phyloP scores from a whole-genome alignment of 2,329 filamentous ascomycete genomes.

The Apiospora kogelbergensis region DNA sequence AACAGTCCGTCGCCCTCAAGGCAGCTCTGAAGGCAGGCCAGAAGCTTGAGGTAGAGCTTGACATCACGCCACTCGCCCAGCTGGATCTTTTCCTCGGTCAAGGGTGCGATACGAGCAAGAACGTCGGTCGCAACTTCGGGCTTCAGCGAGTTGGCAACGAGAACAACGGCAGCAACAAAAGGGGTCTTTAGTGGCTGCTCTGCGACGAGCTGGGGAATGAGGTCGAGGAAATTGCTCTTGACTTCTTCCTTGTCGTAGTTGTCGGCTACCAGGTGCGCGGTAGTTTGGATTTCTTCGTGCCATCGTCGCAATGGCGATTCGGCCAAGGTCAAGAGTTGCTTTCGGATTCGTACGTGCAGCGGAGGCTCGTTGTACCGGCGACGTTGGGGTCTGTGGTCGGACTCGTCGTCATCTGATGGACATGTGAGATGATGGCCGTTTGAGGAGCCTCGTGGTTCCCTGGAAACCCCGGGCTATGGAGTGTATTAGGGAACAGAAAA shows the following conservation, averaged over 20 bases:
- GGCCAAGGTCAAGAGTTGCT: constrained; percentile 76
- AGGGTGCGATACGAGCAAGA: constrained; percentile 60
- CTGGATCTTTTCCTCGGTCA: constrained; percentile 66
- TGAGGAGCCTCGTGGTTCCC: neutral
- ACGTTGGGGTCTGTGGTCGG: constrained; percentile 71
- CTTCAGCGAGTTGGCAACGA: constrained; percentile 77
- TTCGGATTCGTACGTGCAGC: constrained; percentile 68
- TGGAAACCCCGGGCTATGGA: too few species aligned
- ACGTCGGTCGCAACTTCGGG: constrained; percentile 72
- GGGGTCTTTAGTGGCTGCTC: constrained; percentile 99
- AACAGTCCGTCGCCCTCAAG: constrained; percentile 86
- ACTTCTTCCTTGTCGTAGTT: constrained; percentile 85
- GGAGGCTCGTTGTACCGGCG: constrained; percentile 72
- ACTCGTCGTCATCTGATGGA: constrained; percentile 68
- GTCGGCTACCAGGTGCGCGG: constrained; percentile 76
- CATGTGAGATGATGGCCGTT: neutral
- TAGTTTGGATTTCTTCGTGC: constrained; percentile 73
- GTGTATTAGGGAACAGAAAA: neutral
- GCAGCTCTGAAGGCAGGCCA: constrained; percentile 81
- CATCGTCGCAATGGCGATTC: constrained; percentile 78
- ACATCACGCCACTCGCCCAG: constrained; percentile 84
- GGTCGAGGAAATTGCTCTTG: constrained; percentile 68
- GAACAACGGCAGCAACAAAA: constrained; percentile 81
- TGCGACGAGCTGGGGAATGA: constrained; percentile 72
- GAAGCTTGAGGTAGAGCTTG: constrained; percentile 85